Evolutionary conservation across 2,329 filamentous ascomycete genomes (phyloP), one percentile per base, ranked within the genome.

Genomic region (Colletotrichum tamarilloi): DNA sequence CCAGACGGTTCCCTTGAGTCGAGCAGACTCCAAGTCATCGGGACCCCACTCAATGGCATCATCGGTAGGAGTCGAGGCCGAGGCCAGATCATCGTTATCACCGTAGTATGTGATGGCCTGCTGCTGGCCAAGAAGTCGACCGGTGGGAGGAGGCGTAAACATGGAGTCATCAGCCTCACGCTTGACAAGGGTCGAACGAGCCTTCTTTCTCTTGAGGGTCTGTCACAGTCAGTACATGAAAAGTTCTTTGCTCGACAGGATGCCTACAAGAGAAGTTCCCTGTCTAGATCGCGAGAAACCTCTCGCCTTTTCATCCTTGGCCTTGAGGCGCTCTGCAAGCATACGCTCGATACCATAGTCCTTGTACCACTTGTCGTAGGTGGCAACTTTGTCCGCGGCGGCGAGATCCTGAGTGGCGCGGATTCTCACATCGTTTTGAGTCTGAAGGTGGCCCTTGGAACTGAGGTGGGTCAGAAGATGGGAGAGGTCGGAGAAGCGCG

Each of bases 381-480:
- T 84, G 46, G 91, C 87, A 57, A 97, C 86, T 38, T 89, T 81
- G 12, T 88, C 81, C 28, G 88, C 87, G n/a, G 93, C 91, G n/a
- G 84, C 84, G n/a, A 87, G 82, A 73, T 97, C 93, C 58, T 89
- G 87, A 67, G 91, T 88, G 68, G 92, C 90, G 70, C 90, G 90
- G 76, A 98, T 90, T 78, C 94, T 92, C 65, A 95, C 88, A 79
- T 94, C 95, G 85, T 95, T 97, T 78, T 94, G 92, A 80, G 94
- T 90, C 73, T 95, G 92, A 42, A 98, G 86, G 81, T 98, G 96
- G n/a, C 93, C 93, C 81, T 98, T 98, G 76, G 95, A 98, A 73
- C 93, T 91, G 75, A 98, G 91, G 80, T 98, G 96, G 14, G 96
- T 98, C 79, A 98, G 90, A 49, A 98, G 87, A 82, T 98, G 96